These are phyloP conservation scores for Plasmodium relictum DNA, from an alignment of 169 alveolate genomes.

Conservation along the genomic window DNA sequence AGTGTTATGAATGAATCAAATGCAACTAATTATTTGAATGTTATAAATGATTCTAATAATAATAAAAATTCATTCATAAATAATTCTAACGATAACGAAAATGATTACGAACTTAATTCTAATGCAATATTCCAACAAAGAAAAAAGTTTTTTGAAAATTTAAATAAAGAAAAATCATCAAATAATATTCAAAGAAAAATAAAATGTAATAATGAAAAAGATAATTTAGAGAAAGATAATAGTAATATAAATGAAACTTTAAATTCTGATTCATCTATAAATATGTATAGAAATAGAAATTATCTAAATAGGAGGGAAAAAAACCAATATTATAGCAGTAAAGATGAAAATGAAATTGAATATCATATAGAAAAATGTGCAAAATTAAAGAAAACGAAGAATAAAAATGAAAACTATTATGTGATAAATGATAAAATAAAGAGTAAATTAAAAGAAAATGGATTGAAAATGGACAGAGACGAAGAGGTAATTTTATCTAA, in stretches of 20 bases:
- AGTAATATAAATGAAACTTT: conserved; percentile 1
- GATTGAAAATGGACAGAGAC: neutral
- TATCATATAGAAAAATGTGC: neutral
- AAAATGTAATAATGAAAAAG: conserved; percentile 5
- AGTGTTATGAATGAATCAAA: conserved; percentile 7
- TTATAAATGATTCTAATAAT: neutral
- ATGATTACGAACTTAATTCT: conserved; percentile 6
- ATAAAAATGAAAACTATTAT: conserved; percentile 39
- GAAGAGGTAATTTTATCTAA: conserved; percentile 4
- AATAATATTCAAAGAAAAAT: conserved; percentile 6
- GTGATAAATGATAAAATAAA: conserved; percentile 34
- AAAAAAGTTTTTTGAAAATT: conserved; percentile 55
- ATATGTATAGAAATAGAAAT: conserved; percentile 8
- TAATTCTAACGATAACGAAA: neutral
- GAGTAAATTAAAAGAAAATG: conserved; percentile 10
- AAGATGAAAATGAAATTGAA: neutral
- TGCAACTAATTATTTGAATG: neutral
- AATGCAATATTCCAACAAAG: conserved; percentile 42
- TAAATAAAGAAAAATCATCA: conserved; percentile 44
- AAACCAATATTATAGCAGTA: neutral
- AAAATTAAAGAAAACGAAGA: conserved; percentile 8
- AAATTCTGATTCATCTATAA: conserved; percentile 18
- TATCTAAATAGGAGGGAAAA: neutral
- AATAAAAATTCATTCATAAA: neutral
- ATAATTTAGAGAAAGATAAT: conserved; percentile 1